These are phyloP conservation scores for Coprinopsis cinerea DNA, from an alignment of 768 basidiomycete genomes.

Conservation along the genomic window DNA sequence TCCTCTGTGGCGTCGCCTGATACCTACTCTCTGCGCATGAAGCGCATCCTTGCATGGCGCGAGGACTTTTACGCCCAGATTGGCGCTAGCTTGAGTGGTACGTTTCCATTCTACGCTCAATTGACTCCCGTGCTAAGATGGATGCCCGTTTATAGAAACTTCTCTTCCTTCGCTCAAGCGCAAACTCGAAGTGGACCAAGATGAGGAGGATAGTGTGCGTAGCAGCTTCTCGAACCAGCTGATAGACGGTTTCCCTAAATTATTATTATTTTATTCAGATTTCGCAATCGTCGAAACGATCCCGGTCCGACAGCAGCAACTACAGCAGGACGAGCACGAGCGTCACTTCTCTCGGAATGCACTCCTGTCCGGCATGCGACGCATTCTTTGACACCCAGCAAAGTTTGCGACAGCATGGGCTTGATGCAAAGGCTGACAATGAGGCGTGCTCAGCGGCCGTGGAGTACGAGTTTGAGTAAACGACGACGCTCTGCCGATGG, in stretches of 20 bases:
- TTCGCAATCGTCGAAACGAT: constrained; percentile 54
- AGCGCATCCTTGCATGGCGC: constrained; percentile 69
- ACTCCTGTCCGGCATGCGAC: constrained; percentile 75
- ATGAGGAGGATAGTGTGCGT: constrained; percentile 36
- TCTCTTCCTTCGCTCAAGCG: constrained; percentile 39
- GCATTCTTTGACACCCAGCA: constrained; percentile 55
- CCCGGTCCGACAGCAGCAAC: constrained; percentile 31
- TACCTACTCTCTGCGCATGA: constrained; percentile 50
- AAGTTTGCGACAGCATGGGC: constrained; percentile 57
- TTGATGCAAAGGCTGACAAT: constrained; percentile 36
- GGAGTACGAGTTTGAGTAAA: constrained; percentile 62
- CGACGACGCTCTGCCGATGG: neutral
- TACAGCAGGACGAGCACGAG: neutral
- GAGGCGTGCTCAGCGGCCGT: constrained; percentile 73
- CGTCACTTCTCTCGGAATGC: constrained; percentile 35
- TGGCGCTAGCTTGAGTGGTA: constrained; percentile 35
- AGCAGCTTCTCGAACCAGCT: constrained; percentile 3
- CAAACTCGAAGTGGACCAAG: constrained; percentile 42
- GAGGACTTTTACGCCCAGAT: constrained; percentile 47
- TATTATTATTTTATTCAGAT: constrained; percentile 25
- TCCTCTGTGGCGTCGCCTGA: constrained; percentile 25
- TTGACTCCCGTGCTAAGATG: constrained; percentile 10
- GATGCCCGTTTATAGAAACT: constrained; percentile 16
- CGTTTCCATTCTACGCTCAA: constrained; percentile 14
- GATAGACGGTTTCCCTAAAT: neutral